phyloP scores from a whole-genome alignment of 495 filamentous ascomycete genomes.

The Neurospora discreta region DNA sequence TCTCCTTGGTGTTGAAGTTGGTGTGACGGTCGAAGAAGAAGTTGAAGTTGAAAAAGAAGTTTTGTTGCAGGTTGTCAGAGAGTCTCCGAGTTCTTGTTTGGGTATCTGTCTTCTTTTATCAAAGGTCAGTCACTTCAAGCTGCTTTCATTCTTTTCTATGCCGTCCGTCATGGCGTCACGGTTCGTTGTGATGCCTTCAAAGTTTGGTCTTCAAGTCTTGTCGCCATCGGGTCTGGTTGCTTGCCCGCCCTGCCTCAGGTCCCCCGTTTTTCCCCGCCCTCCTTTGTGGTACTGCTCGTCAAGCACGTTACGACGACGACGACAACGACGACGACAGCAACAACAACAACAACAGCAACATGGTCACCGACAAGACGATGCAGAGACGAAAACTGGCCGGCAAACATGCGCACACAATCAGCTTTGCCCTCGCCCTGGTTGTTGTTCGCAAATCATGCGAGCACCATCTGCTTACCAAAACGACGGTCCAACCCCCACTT shows the following conservation, averaged over 20 bases:
- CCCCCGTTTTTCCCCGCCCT: background rate
- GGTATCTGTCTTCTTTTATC: slow-evolving; percentile 3
- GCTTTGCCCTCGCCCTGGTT: background rate
- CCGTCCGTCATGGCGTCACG: background rate
- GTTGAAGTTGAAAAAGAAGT: slow-evolving; percentile 9
- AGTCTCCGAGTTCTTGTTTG: background rate
- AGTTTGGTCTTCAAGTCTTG: background rate
- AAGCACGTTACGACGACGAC: background rate
- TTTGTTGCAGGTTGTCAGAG: slow-evolving; percentile 8
- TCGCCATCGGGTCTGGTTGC: background rate
- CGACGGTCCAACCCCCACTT: background rate
- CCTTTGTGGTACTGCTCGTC: background rate
- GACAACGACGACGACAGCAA: background rate
- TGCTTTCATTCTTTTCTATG: background rate
- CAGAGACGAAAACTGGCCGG: background rate
- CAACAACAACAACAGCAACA: background rate
- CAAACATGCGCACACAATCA: background rate
- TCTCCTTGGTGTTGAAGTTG: slow-evolving; percentile 23
- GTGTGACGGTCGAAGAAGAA: slow-evolving; percentile 19
- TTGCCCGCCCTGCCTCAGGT: background rate
- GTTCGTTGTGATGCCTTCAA: background rate
- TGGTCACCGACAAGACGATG: background rate
- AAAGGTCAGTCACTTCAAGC: slow-evolving; percentile 13
- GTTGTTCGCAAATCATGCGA: background rate
- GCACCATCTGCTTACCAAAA: background rate